phyloP scores from a whole-genome alignment of 1,284 basidiomycete species.

The Malassezia slooffiae region DNA sequence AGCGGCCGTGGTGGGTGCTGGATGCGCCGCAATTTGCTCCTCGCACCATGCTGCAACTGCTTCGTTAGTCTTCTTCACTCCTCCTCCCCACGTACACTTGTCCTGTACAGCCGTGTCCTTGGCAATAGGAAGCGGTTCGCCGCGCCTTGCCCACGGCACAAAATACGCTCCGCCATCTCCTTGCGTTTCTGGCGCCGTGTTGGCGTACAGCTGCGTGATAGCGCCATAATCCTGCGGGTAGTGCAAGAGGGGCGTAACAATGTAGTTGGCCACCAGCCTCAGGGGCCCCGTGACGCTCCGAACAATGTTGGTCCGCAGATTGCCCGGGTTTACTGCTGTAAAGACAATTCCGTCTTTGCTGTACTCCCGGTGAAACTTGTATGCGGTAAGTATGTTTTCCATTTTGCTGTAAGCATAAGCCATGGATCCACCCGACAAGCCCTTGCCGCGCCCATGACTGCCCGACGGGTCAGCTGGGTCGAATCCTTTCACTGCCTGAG shows the following conservation, averaged over 20 bases:
- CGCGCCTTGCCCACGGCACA: slow-evolving; percentile 24
- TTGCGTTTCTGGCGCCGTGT: slow-evolving; percentile 5
- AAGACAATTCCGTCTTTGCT: slow-evolving; percentile 18
- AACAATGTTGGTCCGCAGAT: slow-evolving; percentile 8
- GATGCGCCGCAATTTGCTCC: slow-evolving; percentile 13
- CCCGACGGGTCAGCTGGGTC: slow-evolving; percentile 1
- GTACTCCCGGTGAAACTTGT: slow-evolving; percentile 4
- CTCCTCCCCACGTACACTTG: neutral
- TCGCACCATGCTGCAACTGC: slow-evolving; percentile 25
- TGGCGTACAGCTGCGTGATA: slow-evolving; percentile 26
- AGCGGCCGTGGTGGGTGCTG: too few species aligned
- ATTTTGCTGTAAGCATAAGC: slow-evolving; percentile 24
- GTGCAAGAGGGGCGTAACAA: slow-evolving; percentile 17
- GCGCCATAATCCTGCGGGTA: slow-evolving; percentile 18
- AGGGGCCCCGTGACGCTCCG: slow-evolving; percentile 11
- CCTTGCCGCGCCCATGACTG: neutral
- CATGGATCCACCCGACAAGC: slow-evolving; percentile 8
- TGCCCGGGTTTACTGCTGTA: slow-evolving; percentile 19
- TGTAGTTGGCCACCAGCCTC: slow-evolving; percentile 2
- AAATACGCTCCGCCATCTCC: slow-evolving; percentile 20
- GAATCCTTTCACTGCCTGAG: slow-evolving; percentile 11
- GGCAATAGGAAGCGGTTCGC: slow-evolving; percentile 15
- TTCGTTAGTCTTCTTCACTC: neutral
- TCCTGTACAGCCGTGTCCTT: slow-evolving; percentile 3
- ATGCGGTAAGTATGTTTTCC: neutral